These are phyloP conservation scores for Domatiomyces catenatus DNA, from an alignment of 2,329 filamentous ascomycete genomes.

Conservation along the genomic window DNA sequence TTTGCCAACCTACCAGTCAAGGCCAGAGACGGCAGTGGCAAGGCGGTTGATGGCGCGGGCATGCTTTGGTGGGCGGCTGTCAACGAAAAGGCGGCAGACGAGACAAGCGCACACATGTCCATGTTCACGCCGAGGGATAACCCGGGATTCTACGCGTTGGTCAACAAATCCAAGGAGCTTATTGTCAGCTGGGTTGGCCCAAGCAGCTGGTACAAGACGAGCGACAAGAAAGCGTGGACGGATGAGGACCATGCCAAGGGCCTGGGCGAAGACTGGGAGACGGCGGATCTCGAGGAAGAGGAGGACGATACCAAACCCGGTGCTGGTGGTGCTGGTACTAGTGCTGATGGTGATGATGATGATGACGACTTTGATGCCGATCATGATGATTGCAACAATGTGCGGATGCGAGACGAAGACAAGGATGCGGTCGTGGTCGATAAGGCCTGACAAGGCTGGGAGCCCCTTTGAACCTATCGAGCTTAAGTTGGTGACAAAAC, in stretches of 20 bases:
- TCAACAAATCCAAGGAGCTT: constrained; percentile 24
- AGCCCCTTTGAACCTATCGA: no score
- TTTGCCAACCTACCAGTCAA: constrained; percentile 63
- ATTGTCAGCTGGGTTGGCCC: constrained; percentile 24
- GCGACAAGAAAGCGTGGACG: constrained; percentile 6
- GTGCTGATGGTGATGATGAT: no score
- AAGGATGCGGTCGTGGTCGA: constrained; percentile 17
- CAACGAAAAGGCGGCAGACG: constrained; percentile 66
- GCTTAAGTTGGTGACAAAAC: no score
- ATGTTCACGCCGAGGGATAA: constrained; percentile 34
- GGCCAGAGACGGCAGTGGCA: constrained; percentile 8
- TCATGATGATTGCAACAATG: constrained; percentile 1
- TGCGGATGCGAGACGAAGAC: constrained; percentile 8
- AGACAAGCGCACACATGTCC: constrained; percentile 59
- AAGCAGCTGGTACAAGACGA: constrained; percentile 16
- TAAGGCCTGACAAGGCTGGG: constrained; percentile 7
- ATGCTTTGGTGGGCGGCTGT: constrained; percentile 53
- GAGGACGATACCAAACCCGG: constrained; percentile 10
- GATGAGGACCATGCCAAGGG: constrained; percentile 5
- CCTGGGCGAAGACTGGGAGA: constrained; percentile 13
- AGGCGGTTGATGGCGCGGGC: constrained; percentile 21
- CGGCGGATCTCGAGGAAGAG: constrained; percentile 12
- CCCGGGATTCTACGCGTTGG: constrained; percentile 28
- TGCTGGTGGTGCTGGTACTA: no score
- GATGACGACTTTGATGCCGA: constrained; percentile 15